Percentiles rank a stretch among this genome's conserved stretches.
These are phyloP conservation scores for Rhizopus stolonifer DNA, from an alignment of 371 early-diverging fungal genomes.

Conservation along the genomic window DNA sequence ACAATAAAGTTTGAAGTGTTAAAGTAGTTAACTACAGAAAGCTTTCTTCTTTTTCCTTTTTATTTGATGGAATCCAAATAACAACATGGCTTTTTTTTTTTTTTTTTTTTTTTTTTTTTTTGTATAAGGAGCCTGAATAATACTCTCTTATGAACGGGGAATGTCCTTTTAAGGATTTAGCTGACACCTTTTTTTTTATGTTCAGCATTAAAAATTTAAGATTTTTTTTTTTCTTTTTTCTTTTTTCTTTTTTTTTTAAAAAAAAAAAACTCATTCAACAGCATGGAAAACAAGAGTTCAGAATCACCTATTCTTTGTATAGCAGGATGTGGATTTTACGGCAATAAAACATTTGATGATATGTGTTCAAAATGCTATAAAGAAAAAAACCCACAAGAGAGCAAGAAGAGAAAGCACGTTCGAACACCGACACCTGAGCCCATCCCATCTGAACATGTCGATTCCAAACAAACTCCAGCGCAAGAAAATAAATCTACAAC, in stretches of 20 bases:
- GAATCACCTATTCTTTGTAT: conserved; percentile 55
- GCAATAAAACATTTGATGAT: conserved; percentile 58
- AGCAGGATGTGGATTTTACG: conserved; percentile 70
- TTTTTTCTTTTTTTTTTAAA: conserved; percentile 2
- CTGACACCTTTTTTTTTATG: no score
- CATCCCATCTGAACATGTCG: no score
- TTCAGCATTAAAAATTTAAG: no score
- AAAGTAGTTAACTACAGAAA: no score
- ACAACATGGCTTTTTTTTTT: no score
- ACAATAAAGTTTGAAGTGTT: no score
- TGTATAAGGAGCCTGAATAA: no score
- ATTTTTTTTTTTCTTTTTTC: conserved; percentile 10
- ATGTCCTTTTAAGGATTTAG: no score
- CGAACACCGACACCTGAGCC: conserved; percentile 33
- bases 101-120: no score
- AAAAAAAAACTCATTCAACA: neutral
- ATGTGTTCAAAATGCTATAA: conserved; percentile 86
- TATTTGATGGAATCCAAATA: no score
- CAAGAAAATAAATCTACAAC: conserved; percentile 15
- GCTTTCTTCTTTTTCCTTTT: no score
- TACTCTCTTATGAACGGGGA: no score
- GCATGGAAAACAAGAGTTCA: conserved; percentile 55
- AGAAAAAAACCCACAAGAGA: conserved; percentile 39
- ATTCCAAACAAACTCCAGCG: conserved; percentile 8
- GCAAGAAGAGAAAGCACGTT: conserved; percentile 33